Percentiles rank a stretch among this genome's conserved stretches.
phyloP scores from a whole-genome alignment of 768 basidiomycete species.

The Sarcodon sp. region DNA sequence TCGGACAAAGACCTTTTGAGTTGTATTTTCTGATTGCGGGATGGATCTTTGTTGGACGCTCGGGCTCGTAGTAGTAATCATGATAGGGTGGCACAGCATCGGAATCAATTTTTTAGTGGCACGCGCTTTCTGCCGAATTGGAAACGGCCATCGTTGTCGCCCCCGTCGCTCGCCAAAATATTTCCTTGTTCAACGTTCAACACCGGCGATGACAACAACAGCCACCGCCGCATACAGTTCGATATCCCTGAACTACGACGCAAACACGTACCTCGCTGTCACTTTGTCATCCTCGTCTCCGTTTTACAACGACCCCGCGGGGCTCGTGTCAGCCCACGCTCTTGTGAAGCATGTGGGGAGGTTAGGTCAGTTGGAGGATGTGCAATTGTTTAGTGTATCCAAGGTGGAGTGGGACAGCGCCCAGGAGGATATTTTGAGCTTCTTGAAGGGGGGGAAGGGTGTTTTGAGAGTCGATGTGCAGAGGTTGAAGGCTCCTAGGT shows the following conservation, averaged over 20 bases:
- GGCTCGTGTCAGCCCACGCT: conserved; percentile 19
- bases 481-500: background rate
- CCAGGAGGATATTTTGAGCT: conserved; percentile 17
- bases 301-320: conserved; percentile 17
- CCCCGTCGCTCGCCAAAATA: no score
- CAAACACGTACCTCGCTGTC: conserved; percentile 30
- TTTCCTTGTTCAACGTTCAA: no score
- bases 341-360: conserved; percentile 24
- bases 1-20: no score
- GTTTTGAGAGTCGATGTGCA: conserved; percentile 25
- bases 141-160: no score
- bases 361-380: conserved; percentile 28
- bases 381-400: conserved; percentile 31
- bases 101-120: no score
- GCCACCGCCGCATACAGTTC: background rate
- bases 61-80: no score
- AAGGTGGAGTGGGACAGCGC: conserved; percentile 22
- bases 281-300: conserved; percentile 24
- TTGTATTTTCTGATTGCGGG: no score
- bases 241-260: conserved; percentile 18
- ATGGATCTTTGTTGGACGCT: no score
- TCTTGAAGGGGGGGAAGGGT: conserved; percentile 17
- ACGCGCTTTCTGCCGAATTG: no score
- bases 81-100: no score
- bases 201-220: no score